A percentile compares a stretch with the other conserved stretches of the same genome.
Conservation (phyloP, 805 yeast species). For the Ogataea methanolica region DNA sequence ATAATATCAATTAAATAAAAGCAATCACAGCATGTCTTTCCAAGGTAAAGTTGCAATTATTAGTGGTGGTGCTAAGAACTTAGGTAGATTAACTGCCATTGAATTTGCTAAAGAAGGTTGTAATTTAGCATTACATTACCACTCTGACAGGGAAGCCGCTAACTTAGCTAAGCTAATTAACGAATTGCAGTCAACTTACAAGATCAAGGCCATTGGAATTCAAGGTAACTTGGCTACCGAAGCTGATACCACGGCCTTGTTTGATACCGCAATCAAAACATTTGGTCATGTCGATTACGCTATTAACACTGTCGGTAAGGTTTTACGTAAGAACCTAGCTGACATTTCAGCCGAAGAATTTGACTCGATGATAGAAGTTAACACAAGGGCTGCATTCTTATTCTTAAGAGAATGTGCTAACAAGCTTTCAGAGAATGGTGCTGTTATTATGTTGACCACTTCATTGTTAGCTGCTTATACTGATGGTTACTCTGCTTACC, state of each 20-base stretch:
- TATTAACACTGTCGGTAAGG: conserved; percentile 65
- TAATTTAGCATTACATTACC: conserved; percentile 51
- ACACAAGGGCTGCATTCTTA: conserved; percentile 58
- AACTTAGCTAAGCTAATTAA: conserved; percentile 34
- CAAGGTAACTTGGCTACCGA: conserved; percentile 42
- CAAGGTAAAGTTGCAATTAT: conserved; percentile 49
- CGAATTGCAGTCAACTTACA: conserved; percentile 32
- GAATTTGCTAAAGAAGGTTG: conserved; percentile 55
- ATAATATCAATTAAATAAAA: neutral
- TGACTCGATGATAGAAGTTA: conserved; percentile 47
- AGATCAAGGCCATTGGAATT: conserved; percentile 37
- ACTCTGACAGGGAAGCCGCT: conserved; percentile 36
- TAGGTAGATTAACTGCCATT: conserved; percentile 48
- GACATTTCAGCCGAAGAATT: conserved; percentile 51
- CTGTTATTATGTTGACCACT: conserved; percentile 54
- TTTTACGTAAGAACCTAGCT: conserved; percentile 53
- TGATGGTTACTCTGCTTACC: conserved; percentile 46
- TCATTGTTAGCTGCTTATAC: conserved; percentile 65
- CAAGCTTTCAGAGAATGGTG: conserved; percentile 46
- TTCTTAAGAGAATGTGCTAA: conserved; percentile 55
- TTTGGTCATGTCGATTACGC: conserved; percentile 58
- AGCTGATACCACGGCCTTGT: conserved; percentile 38
- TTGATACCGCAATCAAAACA: conserved; percentile 37
- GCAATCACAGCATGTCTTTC: conserved; percentile 14
- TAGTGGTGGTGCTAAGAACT: conserved; percentile 60